Conservation (phyloP, 805 yeast species). For the Komagataella populi region DNA sequence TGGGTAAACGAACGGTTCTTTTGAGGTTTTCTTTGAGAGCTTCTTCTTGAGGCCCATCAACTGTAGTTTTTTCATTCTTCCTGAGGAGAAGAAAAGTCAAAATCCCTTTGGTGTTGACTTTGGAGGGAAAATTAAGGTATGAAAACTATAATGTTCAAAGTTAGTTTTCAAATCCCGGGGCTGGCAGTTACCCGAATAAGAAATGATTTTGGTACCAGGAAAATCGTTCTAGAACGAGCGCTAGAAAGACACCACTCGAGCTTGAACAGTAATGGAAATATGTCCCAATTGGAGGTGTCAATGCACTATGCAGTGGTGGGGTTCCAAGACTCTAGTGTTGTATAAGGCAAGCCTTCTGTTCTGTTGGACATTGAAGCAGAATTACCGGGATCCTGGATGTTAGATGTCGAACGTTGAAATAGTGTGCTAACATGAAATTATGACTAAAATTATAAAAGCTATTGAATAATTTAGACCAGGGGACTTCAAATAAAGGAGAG, state of each 20-base stretch:
- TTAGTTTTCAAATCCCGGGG: background rate
- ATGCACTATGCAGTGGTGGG: too few relatives aligned
- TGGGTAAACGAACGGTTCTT: constrained; percentile 1
- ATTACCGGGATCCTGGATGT: background rate
- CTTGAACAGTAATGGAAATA: background rate
- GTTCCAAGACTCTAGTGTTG: too few relatives aligned
- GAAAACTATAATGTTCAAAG: background rate
- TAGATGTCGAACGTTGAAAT: background rate
- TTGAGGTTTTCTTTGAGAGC: constrained; percentile 3
- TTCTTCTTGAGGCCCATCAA: constrained; percentile 23
- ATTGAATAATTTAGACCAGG: too few relatives aligned
- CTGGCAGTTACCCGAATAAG: background rate
- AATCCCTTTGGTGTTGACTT: background rate
- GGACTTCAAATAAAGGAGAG: too few relatives aligned
- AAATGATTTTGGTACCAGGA: background rate
- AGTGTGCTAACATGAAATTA: too few relatives aligned
- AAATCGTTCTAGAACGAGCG: background rate
- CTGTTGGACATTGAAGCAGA: too few relatives aligned
- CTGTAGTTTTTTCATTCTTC: constrained; percentile 25
- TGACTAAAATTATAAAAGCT: too few relatives aligned
- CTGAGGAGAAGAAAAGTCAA: background rate
- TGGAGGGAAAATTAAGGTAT: background rate
- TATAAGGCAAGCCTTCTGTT: too few relatives aligned
- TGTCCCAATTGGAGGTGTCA: background rate
- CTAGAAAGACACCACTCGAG: too few relatives aligned